phyloP scores from a whole-genome alignment of 768 basidiomycete genomes.

The Mycena epipterygia region DNA sequence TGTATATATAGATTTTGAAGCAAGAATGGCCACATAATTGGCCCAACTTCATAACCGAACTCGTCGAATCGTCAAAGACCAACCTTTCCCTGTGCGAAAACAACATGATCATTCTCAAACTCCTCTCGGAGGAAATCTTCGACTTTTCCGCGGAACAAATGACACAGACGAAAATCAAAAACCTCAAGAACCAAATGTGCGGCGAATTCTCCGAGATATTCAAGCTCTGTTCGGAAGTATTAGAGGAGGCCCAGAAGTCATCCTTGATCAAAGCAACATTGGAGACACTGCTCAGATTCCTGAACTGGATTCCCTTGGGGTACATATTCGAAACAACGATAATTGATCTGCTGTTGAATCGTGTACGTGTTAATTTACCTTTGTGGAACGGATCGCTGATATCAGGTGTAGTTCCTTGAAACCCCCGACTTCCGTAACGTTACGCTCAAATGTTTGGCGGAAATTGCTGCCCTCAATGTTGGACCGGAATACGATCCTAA shows the following conservation, averaged over 20 bases:
- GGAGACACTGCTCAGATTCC: slow-evolving; percentile 94
- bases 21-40: slow-evolving; percentile 99
- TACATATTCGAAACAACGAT: slow-evolving; percentile 99
- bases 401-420: slow-evolving; percentile 86
- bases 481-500: slow-evolving; percentile 98
- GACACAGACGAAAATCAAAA: slow-evolving; percentile 98
- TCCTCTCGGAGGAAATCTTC: slow-evolving; percentile 99
- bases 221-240: slow-evolving; percentile 95
- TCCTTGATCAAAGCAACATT: slow-evolving; percentile 94
- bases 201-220: slow-evolving; percentile 98
- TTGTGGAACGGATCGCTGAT: slow-evolving; percentile 30
- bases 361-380: slow-evolving; percentile 68
- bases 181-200: slow-evolving; percentile 98
- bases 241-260: slow-evolving; percentile 97
- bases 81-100: slow-evolving; percentile 98
- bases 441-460: slow-evolving; percentile 95
- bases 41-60: slow-evolving; percentile 97
- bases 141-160: slow-evolving; percentile 99
- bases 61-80: slow-evolving; percentile 97
- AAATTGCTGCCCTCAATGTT: slow-evolving; percentile 95
- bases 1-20: slow-evolving; percentile 98
- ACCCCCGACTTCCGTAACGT: slow-evolving; percentile 97
- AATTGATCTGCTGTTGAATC: slow-evolving; percentile 91
- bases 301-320: slow-evolving; percentile 99
- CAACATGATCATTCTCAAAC: slow-evolving; percentile 98